phyloP scores from a whole-genome alignment of 495 filamentous ascomycete species.

The Podospora pseudocomata region DNA sequence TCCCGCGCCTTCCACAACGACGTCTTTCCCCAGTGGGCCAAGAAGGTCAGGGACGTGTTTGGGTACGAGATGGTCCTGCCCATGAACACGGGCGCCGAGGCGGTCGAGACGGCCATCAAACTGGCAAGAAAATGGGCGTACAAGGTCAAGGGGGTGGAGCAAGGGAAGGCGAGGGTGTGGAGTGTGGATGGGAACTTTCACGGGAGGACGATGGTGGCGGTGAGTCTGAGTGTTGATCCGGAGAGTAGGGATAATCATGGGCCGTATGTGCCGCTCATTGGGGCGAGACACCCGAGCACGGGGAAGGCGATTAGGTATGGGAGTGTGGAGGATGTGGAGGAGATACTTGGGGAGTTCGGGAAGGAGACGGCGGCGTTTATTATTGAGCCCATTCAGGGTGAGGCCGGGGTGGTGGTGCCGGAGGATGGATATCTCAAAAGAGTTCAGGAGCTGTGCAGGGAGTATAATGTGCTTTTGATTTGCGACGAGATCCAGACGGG shows the following conservation, averaged over 20 bases:
- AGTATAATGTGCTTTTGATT: constrained; percentile 91
- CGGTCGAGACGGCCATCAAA: constrained; percentile 98
- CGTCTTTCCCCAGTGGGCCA: constrained; percentile 93
- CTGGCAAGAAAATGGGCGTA: constrained; percentile 99
- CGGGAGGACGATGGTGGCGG: constrained; percentile 90
- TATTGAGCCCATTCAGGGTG: constrained; percentile 96
- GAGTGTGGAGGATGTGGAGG: constrained; percentile 73
- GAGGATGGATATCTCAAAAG: constrained; percentile 81
- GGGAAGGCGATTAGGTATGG: constrained; percentile 79
- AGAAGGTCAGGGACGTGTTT: constrained; percentile 81
- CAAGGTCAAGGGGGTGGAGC: constrained; percentile 86
- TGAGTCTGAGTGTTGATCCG: constrained; percentile 90
- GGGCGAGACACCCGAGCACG: constrained; percentile 72
- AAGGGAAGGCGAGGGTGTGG: constrained; percentile 80
- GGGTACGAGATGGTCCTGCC: constrained; percentile 98
- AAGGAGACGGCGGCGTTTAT: constrained; percentile 87
- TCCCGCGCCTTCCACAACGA: constrained; percentile 98
- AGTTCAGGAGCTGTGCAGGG: constrained; percentile 82
- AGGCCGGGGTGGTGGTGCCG: constrained; percentile 95
- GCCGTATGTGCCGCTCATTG: constrained; percentile 86
- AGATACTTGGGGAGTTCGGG: constrained; percentile 74
- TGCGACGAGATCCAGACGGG: constrained; percentile 99
- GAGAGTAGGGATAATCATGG: constrained; percentile 97
- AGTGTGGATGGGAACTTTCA: constrained; percentile 92
- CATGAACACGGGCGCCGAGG: constrained; percentile 98